Evolutionary conservation across 371 early-diverging fungal species (phyloP).

Genomic region (Coelomomyces lativittatus): DNA sequence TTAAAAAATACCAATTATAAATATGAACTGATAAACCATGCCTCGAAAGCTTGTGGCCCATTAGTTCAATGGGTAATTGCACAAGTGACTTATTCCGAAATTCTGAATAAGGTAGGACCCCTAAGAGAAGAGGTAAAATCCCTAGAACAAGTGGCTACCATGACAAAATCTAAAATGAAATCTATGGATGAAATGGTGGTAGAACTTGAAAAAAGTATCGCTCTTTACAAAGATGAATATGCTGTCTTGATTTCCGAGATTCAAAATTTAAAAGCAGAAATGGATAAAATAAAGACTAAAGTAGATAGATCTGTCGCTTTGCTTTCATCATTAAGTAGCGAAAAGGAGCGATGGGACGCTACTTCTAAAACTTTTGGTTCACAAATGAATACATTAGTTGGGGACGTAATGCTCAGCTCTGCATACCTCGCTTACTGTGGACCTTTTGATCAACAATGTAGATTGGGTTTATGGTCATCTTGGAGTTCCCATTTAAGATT

Average conservation of each 20-base stretch:
- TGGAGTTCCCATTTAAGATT: slow-evolving; percentile 59
- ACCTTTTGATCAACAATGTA: slow-evolving; percentile 88
- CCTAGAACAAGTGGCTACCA: slow-evolving; percentile 61
- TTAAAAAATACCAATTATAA: slow-evolving; percentile 60
- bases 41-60: slow-evolving; percentile 97
- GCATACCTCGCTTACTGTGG: slow-evolving; percentile 92
- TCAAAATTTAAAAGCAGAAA: slow-evolving; percentile 77
- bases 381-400: slow-evolving; percentile 94
- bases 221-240: slow-evolving; percentile 84
- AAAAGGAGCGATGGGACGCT: slow-evolving; percentile 79
- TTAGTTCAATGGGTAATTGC: slow-evolving; percentile 93
- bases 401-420: slow-evolving; percentile 80
- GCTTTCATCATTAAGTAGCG: slow-evolving; percentile 76
- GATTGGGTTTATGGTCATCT: slow-evolving; percentile 52
- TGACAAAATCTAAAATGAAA: slow-evolving; percentile 49
- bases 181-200: slow-evolving; percentile 60
- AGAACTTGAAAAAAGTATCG: slow-evolving; percentile 72
- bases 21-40: slow-evolving; percentile 84
- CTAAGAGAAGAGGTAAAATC: slow-evolving; percentile 75
- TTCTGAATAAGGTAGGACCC: slow-evolving; percentile 84
- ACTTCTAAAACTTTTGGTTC: slow-evolving; percentile 78
- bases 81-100: slow-evolving; percentile 77
- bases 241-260: slow-evolving; percentile 83
- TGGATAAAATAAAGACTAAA: slow-evolving; percentile 78
- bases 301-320: slow-evolving; percentile 79